Percentiles rank a stretch among this genome's conserved stretches.
Conservation (phyloP, 306 rosid genomes). For the Geum urbanum region DNA sequence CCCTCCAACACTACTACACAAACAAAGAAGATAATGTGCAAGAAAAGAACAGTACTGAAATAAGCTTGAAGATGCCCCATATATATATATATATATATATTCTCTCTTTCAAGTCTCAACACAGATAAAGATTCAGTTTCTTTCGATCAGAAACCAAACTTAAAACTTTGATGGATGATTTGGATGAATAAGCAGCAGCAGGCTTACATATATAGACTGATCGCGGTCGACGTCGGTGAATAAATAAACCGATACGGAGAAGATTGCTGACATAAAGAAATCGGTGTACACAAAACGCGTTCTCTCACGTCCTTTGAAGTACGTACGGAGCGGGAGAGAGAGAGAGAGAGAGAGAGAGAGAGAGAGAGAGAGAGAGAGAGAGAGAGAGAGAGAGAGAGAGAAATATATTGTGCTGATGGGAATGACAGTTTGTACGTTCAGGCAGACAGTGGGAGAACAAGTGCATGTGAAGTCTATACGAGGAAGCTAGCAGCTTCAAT, state of each 20-base stretch:
- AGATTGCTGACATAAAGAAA: background rate
- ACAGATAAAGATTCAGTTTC: background rate
- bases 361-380: background rate
- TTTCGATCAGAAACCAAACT: conserved; percentile 1
- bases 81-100: too few species aligned
- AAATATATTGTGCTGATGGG: conserved; percentile 7
- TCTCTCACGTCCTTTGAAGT: conserved; percentile 20
- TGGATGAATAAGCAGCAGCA: background rate
- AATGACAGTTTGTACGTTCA: background rate
- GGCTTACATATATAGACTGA: conserved; percentile 4
- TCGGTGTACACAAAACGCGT: conserved; percentile 22
- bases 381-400: background rate
- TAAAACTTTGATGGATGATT: background rate
- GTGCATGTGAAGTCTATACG: conserved; percentile 22
- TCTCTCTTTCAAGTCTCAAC: background rate
- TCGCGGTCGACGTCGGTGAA: conserved; percentile 8
- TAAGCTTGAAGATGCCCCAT: conserved; percentile 17
- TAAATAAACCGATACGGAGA: background rate
- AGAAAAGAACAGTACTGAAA: conserved; percentile 27
- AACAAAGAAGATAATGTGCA: conserved; percentile 23
- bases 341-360: background rate
- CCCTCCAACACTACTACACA: conserved; percentile 22
- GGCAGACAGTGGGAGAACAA: conserved; percentile 12
- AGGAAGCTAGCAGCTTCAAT: background rate
- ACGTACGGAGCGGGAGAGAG: background rate